Base-by-base conservation (phyloP, 2,329 filamentous ascomycete species). In the Pseudofabraea citricarpa region DNA sequence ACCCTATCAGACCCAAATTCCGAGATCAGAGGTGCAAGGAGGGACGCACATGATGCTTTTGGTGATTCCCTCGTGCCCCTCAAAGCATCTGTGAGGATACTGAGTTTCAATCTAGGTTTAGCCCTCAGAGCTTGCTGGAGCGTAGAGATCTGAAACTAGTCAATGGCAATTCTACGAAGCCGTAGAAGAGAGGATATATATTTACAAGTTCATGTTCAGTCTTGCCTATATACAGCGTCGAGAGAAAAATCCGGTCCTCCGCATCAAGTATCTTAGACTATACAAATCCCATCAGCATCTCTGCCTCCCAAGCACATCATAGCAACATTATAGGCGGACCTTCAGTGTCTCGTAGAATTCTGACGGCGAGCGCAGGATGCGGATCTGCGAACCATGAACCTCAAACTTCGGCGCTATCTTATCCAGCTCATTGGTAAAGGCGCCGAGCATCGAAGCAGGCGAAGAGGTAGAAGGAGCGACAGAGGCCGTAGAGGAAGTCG, bases 191-290 rank as follows among this genome's bases (percentile, higher is more conserved):
- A 36, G n/a, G n/a, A n/a, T n/a, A n/a, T 20, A 41, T 38, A 42
- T 70, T 41, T 69, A 83, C 80, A 58, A 98, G 74, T 56, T 97
- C 93, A 65, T 84, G 76, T 66, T 98, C 93, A 2, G 86, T 86
- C 64, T 91, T 95, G 50, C 93, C 93, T 61, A 98, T 93, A 63
- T 98, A 98, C 41, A 98, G 70, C 0, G 93, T 98, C n/a, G 90
- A 95, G 39, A 98, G 71, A 62, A 94, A 98, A 53, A 98, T 85
- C 47, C 87, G 79, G 41, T 70, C 74, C 63, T 88, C 80, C 8
- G 93, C 93, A 50, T 76, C 78, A 41, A 77, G 78, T 60, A 98
- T 96, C 68, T 90, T 95, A 50, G 77, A 68, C 85, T 90, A 60
- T 44, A 37, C n/a, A n/a, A n/a, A n/a, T n/a, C 35, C 45, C 45